Conservation (phyloP, 768 basidiomycete species). For the Leccinum boreale region DNA sequence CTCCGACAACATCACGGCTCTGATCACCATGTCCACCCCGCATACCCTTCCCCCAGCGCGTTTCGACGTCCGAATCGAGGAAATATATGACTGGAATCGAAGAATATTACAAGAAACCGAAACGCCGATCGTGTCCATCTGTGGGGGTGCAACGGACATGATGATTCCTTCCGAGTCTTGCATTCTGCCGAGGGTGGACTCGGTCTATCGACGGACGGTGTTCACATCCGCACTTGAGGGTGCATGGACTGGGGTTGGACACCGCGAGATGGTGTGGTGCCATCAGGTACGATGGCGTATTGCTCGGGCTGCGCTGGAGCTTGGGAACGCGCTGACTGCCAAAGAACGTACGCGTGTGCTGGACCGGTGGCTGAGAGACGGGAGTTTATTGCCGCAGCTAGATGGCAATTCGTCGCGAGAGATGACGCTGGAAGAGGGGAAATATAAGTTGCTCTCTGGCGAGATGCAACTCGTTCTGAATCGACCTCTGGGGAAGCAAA, state of each 20-base stretch:
- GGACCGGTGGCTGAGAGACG: conserved; percentile 69
- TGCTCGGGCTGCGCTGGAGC: conserved; percentile 74
- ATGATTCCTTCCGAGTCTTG: conserved; percentile 93
- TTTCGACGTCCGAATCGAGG: conserved; percentile 77
- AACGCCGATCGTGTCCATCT: conserved; percentile 79
- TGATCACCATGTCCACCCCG: conserved; percentile 97
- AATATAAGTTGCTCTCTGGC: conserved; percentile 37
- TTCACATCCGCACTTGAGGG: conserved; percentile 88
- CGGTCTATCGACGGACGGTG: conserved; percentile 55
- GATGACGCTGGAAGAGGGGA: conserved; percentile 6
- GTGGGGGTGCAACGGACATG: conserved; percentile 88
- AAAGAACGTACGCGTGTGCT: conserved; percentile 36
- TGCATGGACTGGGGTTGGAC: conserved; percentile 94
- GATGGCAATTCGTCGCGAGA: conserved; percentile 5
- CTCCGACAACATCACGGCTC: conserved; percentile 59
- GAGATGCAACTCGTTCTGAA: conserved; percentile 40
- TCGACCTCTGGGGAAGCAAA: conserved; percentile 40
- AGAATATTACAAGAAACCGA: conserved; percentile 38
- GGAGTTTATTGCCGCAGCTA: conserved; percentile 46
- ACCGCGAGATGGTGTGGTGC: conserved; percentile 98
- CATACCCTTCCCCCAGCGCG: conserved; percentile 85
- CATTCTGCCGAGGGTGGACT: conserved; percentile 43
- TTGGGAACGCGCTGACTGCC: conserved; percentile 36
- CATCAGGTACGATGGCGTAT: conserved; percentile 92
- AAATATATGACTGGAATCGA: conserved; percentile 56